Conservation (phyloP, 495 filamentous ascomycete species). For the Xylaria castorea region DNA sequence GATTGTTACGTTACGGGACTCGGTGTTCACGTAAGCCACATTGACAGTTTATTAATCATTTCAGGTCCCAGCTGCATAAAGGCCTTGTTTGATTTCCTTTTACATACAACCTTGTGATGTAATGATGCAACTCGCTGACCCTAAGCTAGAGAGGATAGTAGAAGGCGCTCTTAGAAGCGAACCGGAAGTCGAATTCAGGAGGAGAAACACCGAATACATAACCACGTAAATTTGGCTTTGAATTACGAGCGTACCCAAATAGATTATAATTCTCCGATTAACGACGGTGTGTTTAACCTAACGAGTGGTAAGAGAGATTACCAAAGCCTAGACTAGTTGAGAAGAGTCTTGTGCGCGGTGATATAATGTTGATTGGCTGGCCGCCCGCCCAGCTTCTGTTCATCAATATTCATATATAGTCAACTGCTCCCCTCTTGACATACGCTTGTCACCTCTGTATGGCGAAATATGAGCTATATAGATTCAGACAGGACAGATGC, state of each 20-base stretch:
- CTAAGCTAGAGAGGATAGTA: background rate
- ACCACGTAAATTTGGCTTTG: background rate
- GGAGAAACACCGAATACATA: background rate
- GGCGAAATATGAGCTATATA: too few species aligned
- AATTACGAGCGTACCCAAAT: background rate
- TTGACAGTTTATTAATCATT: background rate
- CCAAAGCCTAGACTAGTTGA: too few species aligned
- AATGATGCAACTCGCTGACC: conserved; percentile 2
- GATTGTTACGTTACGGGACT: background rate
- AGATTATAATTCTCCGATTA: background rate
- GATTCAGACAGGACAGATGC: too few species aligned
- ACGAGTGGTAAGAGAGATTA: background rate
- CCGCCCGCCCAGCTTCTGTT: too few species aligned
- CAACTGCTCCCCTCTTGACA: too few species aligned
- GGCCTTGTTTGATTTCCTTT: background rate
- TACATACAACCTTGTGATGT: background rate
- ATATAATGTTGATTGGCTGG: too few species aligned
- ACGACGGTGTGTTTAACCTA: background rate
- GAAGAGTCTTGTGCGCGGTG: too few species aligned
- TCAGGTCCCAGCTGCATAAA: background rate
- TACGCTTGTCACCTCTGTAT: too few species aligned
- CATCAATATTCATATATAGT: too few species aligned
- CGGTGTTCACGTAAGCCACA: background rate
- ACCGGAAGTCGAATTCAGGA: background rate
- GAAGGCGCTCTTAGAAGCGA: background rate